phyloP scores from a whole-genome alignment of 225 moss, liverwort and hornwort genomes.

The Takakia lepidozioides region DNA sequence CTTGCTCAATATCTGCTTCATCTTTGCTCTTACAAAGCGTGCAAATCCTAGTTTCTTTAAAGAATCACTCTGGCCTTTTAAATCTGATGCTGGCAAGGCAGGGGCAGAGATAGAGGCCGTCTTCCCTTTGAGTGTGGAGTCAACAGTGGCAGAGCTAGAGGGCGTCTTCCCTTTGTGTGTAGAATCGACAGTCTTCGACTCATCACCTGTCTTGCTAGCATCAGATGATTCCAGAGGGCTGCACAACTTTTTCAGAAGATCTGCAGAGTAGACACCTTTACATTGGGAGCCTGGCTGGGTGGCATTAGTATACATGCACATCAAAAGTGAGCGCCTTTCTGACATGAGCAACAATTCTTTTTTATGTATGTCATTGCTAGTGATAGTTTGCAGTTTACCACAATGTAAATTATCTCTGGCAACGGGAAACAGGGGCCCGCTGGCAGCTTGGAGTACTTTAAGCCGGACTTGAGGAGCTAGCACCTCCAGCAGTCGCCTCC shows the following conservation, averaged over 20 bases:
- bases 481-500: slow-evolving; percentile 41
- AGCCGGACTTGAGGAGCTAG: slow-evolving; percentile 35
- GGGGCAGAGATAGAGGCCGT: background rate
- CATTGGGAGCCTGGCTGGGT: slow-evolving; percentile 4
- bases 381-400: too few relatives aligned
- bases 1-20: slow-evolving; percentile 46
- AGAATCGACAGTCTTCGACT: too few relatives aligned
- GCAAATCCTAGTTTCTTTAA: slow-evolving; percentile 24
- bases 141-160: too few relatives aligned
- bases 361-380: background rate
- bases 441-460: slow-evolving; percentile 24
- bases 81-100: slow-evolving; percentile 4
- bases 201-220: slow-evolving; percentile 2
- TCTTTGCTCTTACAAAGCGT: slow-evolving; percentile 28
- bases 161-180: too few relatives aligned
- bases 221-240: slow-evolving; percentile 4
- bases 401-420: too few relatives aligned
- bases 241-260: slow-evolving; percentile 25
- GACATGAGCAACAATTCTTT: slow-evolving; percentile 19
- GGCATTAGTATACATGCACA: slow-evolving; percentile 23
- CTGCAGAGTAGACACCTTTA: slow-evolving; percentile 25
- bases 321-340: slow-evolving; percentile 31
- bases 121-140: background rate
- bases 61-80: slow-evolving; percentile 8
- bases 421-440: slow-evolving; percentile 25